Evolutionary conservation across 2,329 filamentous ascomycete genomes (phyloP).

Genomic region (Neocatenulostroma microsporum): DNA sequence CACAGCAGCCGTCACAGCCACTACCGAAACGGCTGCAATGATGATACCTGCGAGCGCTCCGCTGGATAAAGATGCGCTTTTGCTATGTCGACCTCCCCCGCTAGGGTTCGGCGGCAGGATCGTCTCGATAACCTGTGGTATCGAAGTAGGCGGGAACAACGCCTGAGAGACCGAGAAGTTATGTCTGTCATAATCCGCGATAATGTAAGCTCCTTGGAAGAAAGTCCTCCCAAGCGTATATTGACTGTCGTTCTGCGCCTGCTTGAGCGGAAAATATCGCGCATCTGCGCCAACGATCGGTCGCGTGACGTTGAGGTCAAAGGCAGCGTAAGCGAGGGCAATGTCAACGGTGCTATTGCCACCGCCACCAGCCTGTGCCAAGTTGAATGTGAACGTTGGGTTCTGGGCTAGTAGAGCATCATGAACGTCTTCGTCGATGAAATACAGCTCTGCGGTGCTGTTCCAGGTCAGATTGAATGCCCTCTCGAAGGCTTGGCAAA

Average conservation of each 20-base stretch:
- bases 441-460: constrained; percentile 29
- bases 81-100: background rate
- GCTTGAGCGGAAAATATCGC: constrained; percentile 22
- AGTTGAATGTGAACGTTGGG: constrained; percentile 30
- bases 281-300: constrained; percentile 16
- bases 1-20: background rate
- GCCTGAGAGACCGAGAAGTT: constrained; percentile 19
- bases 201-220: constrained; percentile 24
- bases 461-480: constrained; percentile 36
- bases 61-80: background rate
- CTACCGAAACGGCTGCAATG: constrained; percentile 4
- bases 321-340: constrained; percentile 23
- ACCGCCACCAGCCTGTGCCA: constrained; percentile 14
- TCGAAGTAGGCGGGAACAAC: constrained; percentile 7
- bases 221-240: constrained; percentile 24
- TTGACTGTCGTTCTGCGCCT: constrained; percentile 18
- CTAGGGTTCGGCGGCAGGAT: constrained; percentile 1
- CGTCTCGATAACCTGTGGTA: background rate
- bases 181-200: constrained; percentile 20
- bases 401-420: constrained; percentile 24
- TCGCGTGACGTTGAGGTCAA: constrained; percentile 19
- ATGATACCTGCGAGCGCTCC: constrained; percentile 11
- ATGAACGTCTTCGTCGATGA: constrained; percentile 34
- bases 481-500: constrained; percentile 34
- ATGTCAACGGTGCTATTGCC: constrained; percentile 11